Percentiles rank a stretch among this genome's conserved stretches.
Evolutionary conservation across 2,329 filamentous ascomycete species (phyloP).

Genomic region (Colletotrichum sp.): DNA sequence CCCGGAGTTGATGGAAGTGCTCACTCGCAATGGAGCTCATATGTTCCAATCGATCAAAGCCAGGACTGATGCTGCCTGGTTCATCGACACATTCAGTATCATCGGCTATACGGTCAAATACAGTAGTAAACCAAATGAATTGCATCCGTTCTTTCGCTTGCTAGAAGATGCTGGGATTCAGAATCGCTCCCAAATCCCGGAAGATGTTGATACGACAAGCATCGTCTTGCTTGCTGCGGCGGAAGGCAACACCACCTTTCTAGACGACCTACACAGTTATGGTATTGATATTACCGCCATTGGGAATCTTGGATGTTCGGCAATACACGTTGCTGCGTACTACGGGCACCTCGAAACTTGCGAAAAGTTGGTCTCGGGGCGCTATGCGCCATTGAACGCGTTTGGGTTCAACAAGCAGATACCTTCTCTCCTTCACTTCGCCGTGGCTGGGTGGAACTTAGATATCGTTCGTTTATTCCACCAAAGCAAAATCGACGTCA

Average conservation of each 20-base stretch:
- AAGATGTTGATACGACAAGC: not conserved
- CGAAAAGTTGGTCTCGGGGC: not conserved
- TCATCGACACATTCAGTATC: not conserved
- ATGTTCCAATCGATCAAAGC: not conserved
- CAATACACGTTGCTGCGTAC: not conserved
- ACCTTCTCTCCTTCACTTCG: not conserved
- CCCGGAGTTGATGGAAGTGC: not conserved
- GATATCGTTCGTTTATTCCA: not conserved
- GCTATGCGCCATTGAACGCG: too few relatives aligned
- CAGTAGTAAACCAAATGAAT: accelerated
- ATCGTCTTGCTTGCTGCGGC: not conserved
- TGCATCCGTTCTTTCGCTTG: not conserved
- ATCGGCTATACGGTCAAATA: not conserved
- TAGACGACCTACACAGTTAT: not conserved
- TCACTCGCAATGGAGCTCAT: not conserved
- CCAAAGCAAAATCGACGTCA: not conserved
- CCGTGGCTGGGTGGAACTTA: too few relatives aligned
- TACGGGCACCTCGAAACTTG: not conserved
- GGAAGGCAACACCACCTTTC: not conserved
- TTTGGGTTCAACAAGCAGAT: not conserved
- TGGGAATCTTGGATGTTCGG: not conserved
- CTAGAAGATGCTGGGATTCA: not conserved
- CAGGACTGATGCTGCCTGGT: not conserved
- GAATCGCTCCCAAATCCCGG: not conserved
- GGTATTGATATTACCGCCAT: not conserved